phyloP scores from a whole-genome alignment of 257 asterid genomes.

The Nicotiana noctiflora region DNA sequence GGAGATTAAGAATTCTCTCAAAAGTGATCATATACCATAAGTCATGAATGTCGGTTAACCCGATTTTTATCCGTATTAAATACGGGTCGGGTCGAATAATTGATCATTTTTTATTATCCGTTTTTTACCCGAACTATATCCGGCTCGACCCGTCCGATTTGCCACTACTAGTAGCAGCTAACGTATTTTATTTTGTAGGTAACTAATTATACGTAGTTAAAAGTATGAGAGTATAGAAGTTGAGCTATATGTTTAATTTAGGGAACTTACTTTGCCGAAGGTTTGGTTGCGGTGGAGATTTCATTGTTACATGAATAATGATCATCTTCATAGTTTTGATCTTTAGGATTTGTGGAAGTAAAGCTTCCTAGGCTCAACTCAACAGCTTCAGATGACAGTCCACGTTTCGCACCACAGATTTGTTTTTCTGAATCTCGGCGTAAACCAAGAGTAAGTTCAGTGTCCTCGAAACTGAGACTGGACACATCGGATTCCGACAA shows the following conservation, averaged over 20 bases:
- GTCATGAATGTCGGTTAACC: no score
- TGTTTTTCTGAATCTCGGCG: conserved; percentile 24
- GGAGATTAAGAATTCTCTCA: no score
- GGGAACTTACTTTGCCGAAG: conserved; percentile 37
- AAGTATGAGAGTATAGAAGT: neutral
- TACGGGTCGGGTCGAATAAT: no score
- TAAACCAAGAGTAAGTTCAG: conserved; percentile 59
- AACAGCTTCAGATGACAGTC: conserved; percentile 23
- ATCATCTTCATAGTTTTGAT: conserved; percentile 10
- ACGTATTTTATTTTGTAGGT: no score
- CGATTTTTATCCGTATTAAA: no score
- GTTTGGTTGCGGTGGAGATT: conserved; percentile 18
- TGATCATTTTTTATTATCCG: no score
- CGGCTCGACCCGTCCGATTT: no score
- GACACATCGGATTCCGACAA: conserved; percentile 25
- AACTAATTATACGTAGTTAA: neutral
- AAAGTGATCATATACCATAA: no score
- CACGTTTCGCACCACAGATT: conserved; percentile 40
- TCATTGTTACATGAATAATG: neutral
- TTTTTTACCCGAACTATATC: no score
- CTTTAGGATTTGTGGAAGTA: conserved; percentile 6
- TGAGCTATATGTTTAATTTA: neutral
- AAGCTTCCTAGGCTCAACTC: conserved; percentile 26
- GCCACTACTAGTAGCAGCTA: no score
- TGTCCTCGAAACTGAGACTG: conserved; percentile 33